Evolutionary conservation across 306 rosid genomes (phyloP), one percentile per base, ranked within the genome.

Genomic region (Cotoneaster glaucophyllus): DNA sequence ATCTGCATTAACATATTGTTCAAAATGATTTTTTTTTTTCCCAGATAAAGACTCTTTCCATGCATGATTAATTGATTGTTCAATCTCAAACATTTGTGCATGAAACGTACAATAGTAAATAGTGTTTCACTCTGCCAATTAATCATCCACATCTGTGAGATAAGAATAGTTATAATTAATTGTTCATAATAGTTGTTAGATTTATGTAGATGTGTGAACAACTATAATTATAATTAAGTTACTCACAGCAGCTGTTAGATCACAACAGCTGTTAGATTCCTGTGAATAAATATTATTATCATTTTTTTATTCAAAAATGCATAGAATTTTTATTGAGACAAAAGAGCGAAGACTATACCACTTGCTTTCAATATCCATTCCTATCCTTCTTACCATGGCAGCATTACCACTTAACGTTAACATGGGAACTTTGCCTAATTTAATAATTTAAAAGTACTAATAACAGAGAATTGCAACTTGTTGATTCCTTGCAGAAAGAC

Each of bases 401-500:
- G 34, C 37, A 26, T 26, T 61, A 26, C 8, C 37, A 28, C 13
- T 61, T 25, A 26, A 48, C 19, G 19, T 48, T 17, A 48, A 48
- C 54, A 61, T 61, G 34, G 8, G 11, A 14, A 26, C 15, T 26
- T 61, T 61, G 8, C 66, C n/a, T n/a, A 56, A 56, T 7, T n/a
- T 21, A 10, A 8, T 56, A 48, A 48, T 48, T 48, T 14, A 48
- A 15, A 61, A 5, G 32, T 13, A 26, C 21, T 26, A 61, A 61
- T 2, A 3, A 26, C 1, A 1, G 11, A 26, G 17, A 56, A 2
- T 25, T 59, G 41, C n/a, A 14, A 64, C 22, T 17, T 31, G 1
- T 64, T 29, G 21, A 39, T 21, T 66, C 26, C 61, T 76, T 63
- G 72, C 86, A 92, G 97, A 67, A 91, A 69, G 78, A 77, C 71